A percentile compares a stretch with the other conserved stretches of the same genome.
These are phyloP conservation scores for Cladophialophora exuberans DNA, from an alignment of 2,329 filamentous ascomycete genomes.

Conservation along the genomic window DNA sequence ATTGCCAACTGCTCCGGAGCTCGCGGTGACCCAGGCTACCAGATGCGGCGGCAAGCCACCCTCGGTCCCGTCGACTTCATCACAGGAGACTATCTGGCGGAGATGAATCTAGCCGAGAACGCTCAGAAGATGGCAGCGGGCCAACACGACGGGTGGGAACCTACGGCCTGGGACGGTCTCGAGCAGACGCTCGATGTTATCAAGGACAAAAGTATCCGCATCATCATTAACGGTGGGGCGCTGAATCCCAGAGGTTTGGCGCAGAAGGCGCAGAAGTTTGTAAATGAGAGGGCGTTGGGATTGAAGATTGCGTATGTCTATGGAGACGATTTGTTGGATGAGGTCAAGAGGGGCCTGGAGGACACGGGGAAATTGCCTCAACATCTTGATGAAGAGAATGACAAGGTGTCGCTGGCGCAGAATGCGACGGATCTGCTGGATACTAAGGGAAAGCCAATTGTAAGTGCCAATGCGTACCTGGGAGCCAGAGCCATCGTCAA, in stretches of 20 bases:
- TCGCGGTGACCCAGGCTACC: slow-evolving; percentile 40
- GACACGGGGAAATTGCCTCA: slow-evolving; percentile 38
- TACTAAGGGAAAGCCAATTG: slow-evolving; percentile 41
- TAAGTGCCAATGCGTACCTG: slow-evolving; percentile 57
- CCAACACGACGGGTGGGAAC: slow-evolving; percentile 49
- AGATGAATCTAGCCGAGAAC: slow-evolving; percentile 51
- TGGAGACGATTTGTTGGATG: slow-evolving; percentile 49
- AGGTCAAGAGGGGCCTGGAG: slow-evolving; percentile 40
- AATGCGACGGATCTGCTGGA: slow-evolving; percentile 45
- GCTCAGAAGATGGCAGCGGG: slow-evolving; percentile 45
- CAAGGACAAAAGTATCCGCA: slow-evolving; percentile 54
- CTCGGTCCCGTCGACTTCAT: slow-evolving; percentile 53
- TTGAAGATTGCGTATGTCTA: slow-evolving; percentile 50
- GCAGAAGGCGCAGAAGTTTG: slow-evolving; percentile 41
- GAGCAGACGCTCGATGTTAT: slow-evolving; percentile 51
- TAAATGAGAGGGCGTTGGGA: slow-evolving; percentile 39
- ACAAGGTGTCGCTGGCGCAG: slow-evolving; percentile 39
- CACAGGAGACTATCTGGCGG: slow-evolving; percentile 57
- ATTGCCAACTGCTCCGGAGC: slow-evolving; percentile 43
- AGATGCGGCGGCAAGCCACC: slow-evolving; percentile 44
- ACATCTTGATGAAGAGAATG: slow-evolving; percentile 49
- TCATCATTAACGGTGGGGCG: slow-evolving; percentile 61
- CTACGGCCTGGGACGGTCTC: slow-evolving; percentile 55
- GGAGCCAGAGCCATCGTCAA: slow-evolving; percentile 54
- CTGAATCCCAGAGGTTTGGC: slow-evolving; percentile 59